Conservation (phyloP, 768 basidiomycete genomes). For the Kwoniella dejecticola region DNA sequence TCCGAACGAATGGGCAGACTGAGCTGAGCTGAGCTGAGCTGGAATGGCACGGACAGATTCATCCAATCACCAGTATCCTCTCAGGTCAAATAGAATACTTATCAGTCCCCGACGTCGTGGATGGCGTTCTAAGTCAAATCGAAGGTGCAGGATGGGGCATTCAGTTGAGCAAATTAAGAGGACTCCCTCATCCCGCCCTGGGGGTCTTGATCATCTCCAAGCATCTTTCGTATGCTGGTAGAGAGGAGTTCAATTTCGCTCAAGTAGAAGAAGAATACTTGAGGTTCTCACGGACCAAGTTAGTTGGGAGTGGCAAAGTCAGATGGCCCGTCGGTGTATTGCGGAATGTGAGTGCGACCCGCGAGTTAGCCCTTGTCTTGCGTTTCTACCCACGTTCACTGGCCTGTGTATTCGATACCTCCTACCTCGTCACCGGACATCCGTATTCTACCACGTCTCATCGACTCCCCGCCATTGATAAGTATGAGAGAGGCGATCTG, state of each 20-base stretch:
- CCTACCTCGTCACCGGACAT: too few relatives aligned
- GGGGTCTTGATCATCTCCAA: slow-evolving; percentile 83
- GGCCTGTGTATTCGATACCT: too few relatives aligned
- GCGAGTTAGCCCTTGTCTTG: too few relatives aligned
- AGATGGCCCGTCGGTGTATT: slow-evolving; percentile 48
- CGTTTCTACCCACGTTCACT: too few relatives aligned
- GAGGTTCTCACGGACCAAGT: slow-evolving; percentile 64
- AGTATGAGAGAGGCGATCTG: too few relatives aligned
- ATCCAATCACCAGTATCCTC: slow-evolving; percentile 28
- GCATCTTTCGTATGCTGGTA: slow-evolving; percentile 74
- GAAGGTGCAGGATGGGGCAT: slow-evolving; percentile 50
- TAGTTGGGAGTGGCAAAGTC: slow-evolving; percentile 53
- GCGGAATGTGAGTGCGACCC: slow-evolving; percentile 65
- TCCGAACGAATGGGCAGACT: too few relatives aligned
- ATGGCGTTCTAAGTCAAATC: slow-evolving; percentile 35
- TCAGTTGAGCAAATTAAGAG: slow-evolving; percentile 43
- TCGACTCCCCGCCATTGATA: too few relatives aligned
- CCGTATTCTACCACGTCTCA: too few relatives aligned
- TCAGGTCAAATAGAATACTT: slow-evolving; percentile 24
- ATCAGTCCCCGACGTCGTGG: slow-evolving; percentile 11
- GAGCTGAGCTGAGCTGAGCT: neutral
- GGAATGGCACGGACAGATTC: slow-evolving; percentile 17
- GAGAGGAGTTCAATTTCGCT: slow-evolving; percentile 82
- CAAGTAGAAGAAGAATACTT: slow-evolving; percentile 71
- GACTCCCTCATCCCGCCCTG: slow-evolving; percentile 72